A percentile compares a stretch with the other conserved stretches of the same genome.
Evolutionary conservation across 176 grass and related monocot genomes (phyloP).

Genomic region (Oryza coarctata): DNA sequence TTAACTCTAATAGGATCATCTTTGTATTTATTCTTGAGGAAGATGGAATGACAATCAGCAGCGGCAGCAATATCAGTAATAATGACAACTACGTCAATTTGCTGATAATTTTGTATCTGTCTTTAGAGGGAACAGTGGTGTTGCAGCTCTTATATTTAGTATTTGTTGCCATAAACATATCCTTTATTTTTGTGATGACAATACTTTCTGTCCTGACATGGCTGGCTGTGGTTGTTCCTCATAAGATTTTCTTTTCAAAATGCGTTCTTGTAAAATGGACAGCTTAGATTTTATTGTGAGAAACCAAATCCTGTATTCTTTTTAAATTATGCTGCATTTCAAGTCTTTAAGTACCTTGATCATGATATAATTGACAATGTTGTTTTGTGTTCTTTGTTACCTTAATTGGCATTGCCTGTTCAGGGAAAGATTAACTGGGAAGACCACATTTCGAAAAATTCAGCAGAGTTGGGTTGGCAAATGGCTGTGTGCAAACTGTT

Average conservation of each 20-base stretch:
- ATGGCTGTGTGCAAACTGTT: conserved; percentile 87
- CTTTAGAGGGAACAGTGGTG: no score
- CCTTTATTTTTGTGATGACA: background rate
- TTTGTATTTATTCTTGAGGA: no score
- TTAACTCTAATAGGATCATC: no score
- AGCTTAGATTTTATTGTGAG: conserved; percentile 25
- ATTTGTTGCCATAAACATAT: background rate
- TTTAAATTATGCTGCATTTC: conserved; percentile 11
- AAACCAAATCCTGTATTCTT: background rate
- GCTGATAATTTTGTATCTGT: no score
- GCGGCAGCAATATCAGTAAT: no score
- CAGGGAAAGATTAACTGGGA: conserved; percentile 81
- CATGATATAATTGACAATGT: conserved; percentile 12
- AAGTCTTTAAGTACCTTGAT: background rate
- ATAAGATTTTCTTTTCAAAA: background rate
- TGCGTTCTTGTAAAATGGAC: background rate
- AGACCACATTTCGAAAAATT: conserved; percentile 65
- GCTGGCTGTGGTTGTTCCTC: background rate
- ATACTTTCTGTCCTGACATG: conserved; percentile 1
- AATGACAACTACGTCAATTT: no score
- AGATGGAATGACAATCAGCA: no score
- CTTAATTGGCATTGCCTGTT: conserved; percentile 57
- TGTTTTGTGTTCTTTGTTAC: conserved; percentile 40
- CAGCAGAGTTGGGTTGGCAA: conserved; percentile 66
- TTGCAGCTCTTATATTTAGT: no score